Conservation (phyloP, 331 rosid species). For the Prunus yedoensis region DNA sequence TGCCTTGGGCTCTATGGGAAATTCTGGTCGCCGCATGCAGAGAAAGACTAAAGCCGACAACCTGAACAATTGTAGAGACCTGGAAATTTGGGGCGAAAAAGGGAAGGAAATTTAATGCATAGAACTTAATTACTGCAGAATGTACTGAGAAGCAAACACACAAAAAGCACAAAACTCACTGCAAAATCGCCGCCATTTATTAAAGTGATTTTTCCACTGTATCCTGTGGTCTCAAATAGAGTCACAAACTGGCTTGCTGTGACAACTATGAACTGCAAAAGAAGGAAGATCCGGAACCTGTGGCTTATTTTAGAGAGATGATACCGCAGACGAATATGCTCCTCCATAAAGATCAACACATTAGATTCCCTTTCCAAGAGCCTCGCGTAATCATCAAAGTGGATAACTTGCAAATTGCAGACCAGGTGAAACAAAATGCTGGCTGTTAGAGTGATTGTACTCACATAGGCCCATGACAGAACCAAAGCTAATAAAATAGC, state of each 20-base stretch:
- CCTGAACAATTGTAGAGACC: slow-evolving; percentile 84
- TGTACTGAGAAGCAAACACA: slow-evolving; percentile 10
- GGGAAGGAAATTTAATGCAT: neutral
- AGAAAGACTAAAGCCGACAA: slow-evolving; percentile 70
- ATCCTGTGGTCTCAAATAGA: slow-evolving; percentile 57
- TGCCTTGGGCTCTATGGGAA: slow-evolving; percentile 79
- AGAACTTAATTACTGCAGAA: neutral
- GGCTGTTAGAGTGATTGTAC: slow-evolving; percentile 69
- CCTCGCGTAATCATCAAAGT: slow-evolving; percentile 60
- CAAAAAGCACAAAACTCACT: slow-evolving; percentile 46
- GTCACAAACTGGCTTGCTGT: slow-evolving; percentile 70
- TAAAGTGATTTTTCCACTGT: slow-evolving; percentile 47
- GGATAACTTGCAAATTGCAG: slow-evolving; percentile 82
- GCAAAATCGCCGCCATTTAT: slow-evolving; percentile 83
- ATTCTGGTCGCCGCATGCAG: slow-evolving; percentile 80
- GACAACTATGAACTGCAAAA: slow-evolving; percentile 67
- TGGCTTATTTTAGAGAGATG: slow-evolving; percentile 86
- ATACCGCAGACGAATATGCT: slow-evolving; percentile 60
- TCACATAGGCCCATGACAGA: slow-evolving; percentile 72
- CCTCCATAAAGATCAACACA: slow-evolving; percentile 40
- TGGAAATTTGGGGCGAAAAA: slow-evolving; percentile 27
- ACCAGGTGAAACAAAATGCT: slow-evolving; percentile 81
- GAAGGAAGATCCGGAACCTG: slow-evolving; percentile 74
- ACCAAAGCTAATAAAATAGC: slow-evolving; percentile 44
- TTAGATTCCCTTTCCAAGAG: slow-evolving; percentile 52